Evolutionary conservation across 306 rosid species (phyloP).

Genomic region (Quercus berberidifolia): DNA sequence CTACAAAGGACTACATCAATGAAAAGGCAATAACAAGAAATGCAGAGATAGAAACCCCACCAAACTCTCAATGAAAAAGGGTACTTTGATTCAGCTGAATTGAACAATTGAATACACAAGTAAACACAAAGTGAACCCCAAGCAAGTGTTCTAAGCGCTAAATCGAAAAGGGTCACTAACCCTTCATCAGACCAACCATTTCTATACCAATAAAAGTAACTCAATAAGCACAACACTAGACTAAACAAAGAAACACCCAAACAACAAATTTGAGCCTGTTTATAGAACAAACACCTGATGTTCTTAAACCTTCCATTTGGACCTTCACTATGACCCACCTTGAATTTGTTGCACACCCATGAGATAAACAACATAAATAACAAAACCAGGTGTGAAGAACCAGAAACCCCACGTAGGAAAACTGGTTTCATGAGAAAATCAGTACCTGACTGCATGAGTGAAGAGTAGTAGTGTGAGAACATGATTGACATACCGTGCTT

Average conservation of each 20-base stretch:
- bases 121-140: conserved; percentile 46
- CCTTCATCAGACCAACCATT: conserved; percentile 34
- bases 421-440: conserved; percentile 31
- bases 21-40: conserved; percentile 44
- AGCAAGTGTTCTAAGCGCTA: conserved; percentile 33
- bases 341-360: conserved; percentile 22
- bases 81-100: conserved; percentile 14
- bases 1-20: conserved; percentile 33
- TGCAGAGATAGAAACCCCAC: conserved; percentile 42
- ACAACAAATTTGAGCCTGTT: conserved; percentile 26
- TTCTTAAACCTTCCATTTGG: conserved; percentile 15
- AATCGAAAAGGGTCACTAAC: conserved; percentile 36
- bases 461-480: background rate
- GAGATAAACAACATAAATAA: conserved; percentile 16
- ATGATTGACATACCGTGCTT: conserved; percentile 8
- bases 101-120: conserved; percentile 26
- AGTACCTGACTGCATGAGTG: conserved; percentile 1
- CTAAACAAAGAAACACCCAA: conserved; percentile 34
- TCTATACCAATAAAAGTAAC: conserved; percentile 40
- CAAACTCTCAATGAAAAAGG: conserved; percentile 43
- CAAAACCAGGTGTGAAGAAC: conserved; percentile 24
- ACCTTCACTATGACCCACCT: background rate
- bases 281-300: background rate
- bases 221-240: conserved; percentile 32
- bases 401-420: conserved; percentile 33